Percentiles rank a stretch among this genome's conserved stretches.
Conservation (phyloP, 306 rosid species). For the Fragaria ananassa region DNA sequence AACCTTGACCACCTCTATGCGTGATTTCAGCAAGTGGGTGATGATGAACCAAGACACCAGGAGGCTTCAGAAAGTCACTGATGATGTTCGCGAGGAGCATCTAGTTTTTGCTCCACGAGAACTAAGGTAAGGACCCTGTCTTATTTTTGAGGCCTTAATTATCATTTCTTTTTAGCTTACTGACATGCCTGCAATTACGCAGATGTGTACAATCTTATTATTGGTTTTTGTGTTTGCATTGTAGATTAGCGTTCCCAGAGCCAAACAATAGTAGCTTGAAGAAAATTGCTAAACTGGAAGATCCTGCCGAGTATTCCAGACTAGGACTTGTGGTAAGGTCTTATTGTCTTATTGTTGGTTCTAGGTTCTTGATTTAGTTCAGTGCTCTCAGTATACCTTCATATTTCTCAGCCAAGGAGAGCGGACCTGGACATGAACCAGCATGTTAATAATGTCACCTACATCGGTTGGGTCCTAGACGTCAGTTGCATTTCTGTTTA, state of each 20-base stretch:
- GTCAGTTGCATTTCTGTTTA: slow-evolving; percentile 35
- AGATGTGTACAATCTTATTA: not conserved
- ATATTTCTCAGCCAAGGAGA: slow-evolving; percentile 74
- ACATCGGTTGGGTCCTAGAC: slow-evolving; percentile 97
- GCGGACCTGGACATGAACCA: slow-evolving; percentile 96
- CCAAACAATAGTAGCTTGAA: slow-evolving; percentile 56
- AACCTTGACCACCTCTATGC: slow-evolving; percentile 24
- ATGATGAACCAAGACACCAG: slow-evolving; percentile 94
- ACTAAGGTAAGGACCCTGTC: slow-evolving; percentile 49
- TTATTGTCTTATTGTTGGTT: slow-evolving; percentile 20
- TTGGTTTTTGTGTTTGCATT: slow-evolving; percentile 23
- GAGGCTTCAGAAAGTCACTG: slow-evolving; percentile 78
- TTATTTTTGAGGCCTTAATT: not conserved
- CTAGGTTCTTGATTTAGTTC: slow-evolving; percentile 18
- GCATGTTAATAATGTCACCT: slow-evolving; percentile 89
- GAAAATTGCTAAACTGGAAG: slow-evolving; percentile 79
- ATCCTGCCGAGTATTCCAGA: slow-evolving; percentile 62
- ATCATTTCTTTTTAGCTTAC: not conserved
- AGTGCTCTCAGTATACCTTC: slow-evolving; percentile 35
- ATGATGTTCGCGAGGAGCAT: slow-evolving; percentile 76
- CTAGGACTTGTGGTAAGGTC: slow-evolving; percentile 70
- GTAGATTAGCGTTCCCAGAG: slow-evolving; percentile 82
- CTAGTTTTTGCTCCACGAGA: slow-evolving; percentile 69
- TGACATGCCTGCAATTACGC: not conserved
- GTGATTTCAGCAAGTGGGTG: slow-evolving; percentile 85